Evolutionary conservation across 1,284 basidiomycete genomes (phyloP).

Genomic region (Wallemia ichthyophaga): DNA sequence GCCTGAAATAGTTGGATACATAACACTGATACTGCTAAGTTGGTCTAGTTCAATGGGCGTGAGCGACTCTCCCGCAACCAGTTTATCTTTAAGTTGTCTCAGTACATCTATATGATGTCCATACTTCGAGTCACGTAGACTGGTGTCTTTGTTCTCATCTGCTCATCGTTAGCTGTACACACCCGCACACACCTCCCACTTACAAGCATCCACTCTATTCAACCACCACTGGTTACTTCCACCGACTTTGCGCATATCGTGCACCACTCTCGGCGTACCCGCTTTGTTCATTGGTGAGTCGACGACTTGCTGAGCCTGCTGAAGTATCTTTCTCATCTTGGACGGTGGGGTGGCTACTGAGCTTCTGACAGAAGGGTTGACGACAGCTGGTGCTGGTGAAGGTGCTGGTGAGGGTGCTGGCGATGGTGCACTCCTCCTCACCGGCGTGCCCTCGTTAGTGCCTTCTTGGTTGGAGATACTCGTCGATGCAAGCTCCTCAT

Average conservation of each 20-base stretch:
- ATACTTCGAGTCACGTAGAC: neutral
- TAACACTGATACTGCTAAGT: neutral
- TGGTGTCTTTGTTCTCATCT: neutral
- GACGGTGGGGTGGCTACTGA: neutral
- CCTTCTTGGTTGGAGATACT: too few species aligned
- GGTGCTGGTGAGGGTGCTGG: too few species aligned
- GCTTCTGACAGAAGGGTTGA: neutral
- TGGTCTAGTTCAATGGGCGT: neutral
- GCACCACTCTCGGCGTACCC: neutral
- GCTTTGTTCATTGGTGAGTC: neutral
- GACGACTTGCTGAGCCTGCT: neutral
- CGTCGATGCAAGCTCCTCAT: neutral
- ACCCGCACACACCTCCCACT: neutral
- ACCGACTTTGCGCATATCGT: neutral
- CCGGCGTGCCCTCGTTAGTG: neutral
- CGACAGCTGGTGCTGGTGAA: neutral
- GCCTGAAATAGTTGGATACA: neutral
- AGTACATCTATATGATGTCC: neutral
- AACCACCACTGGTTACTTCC: neutral
- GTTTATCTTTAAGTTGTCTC: neutral
- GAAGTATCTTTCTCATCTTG: neutral
- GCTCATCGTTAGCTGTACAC: neutral
- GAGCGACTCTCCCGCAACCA: neutral
- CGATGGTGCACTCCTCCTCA: too few species aligned
- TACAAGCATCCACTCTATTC: neutral